Base-by-base conservation (phyloP, 768 basidiomycete species). In the Auriscalpium orientale region DNA sequence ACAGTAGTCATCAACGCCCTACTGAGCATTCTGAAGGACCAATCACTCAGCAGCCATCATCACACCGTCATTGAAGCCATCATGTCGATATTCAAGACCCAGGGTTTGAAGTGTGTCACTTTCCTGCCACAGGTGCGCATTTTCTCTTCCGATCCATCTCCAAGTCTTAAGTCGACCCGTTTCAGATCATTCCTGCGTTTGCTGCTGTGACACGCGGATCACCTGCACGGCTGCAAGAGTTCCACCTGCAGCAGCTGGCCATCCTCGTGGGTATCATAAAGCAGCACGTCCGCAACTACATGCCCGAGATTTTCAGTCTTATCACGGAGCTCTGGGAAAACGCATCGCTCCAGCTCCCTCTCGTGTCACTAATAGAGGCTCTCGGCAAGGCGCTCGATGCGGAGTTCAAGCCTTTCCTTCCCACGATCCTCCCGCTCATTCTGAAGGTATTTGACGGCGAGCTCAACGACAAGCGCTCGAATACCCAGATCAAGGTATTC, bases 31-130 rank as follows among this genome's bases (percentile, higher is more conserved):
- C 69, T 99, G 58, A 90, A 86, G 66, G 97, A 99, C 67, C 85
- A 90, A 53, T 85, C 93, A 1, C 77, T 97, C 57, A 88, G 80
- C 64, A 84, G 77, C 55, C 87, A 91, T 63, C 94, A 98, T 64
- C 89, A 97, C 65, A 89, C 85, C 21, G 95, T 95, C 48, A 94
- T 98, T 55, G 94, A 98, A 68, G 94, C 94, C 1, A 89, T 99
- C 63, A 98, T 98, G 92, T 88, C 92, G 47, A 98, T 99, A 58
- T 99, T 98, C 80, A 94, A 95, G 71, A 97, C 94, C 0, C 95
- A 98, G 66, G 94, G 95, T 13, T 73, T 98, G 66, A 94, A 95
- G 77, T 97, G 93, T 68, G 94, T 95, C 18, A 83, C 90, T 2
- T 98, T 98, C 72, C 72, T 99, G 22, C 91, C 95, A 46, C 94